A percentile compares a stretch with the other conserved stretches of the same genome.
phyloP scores from a whole-genome alignment of 2,329 filamentous ascomycete species.

The Coniella vitis region DNA sequence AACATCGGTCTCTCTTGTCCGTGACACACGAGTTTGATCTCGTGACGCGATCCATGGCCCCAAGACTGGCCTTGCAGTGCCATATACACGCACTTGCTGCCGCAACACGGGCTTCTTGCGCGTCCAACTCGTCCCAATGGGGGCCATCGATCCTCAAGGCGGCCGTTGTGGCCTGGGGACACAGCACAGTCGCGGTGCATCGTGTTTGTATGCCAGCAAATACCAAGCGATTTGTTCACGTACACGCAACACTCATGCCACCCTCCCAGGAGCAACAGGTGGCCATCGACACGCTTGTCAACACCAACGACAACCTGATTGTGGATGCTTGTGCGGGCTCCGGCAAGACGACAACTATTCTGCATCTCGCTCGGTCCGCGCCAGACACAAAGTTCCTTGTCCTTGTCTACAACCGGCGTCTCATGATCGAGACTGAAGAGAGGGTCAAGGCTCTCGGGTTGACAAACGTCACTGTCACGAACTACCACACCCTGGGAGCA shows the following conservation, averaged over 20 bases:
- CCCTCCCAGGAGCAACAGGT: constrained; percentile 13
- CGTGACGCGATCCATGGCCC: too few species aligned
- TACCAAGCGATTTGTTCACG: background rate
- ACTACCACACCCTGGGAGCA: constrained; percentile 10
- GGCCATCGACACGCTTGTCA: constrained; percentile 5
- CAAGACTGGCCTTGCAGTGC: too few species aligned
- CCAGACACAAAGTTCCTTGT: constrained; percentile 5
- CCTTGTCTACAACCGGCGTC: constrained; percentile 12
- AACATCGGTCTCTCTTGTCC: too few species aligned
- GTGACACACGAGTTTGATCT: too few species aligned
- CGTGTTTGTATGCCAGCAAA: too few species aligned
- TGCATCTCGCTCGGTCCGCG: constrained; percentile 9
- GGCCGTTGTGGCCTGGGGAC: too few species aligned
- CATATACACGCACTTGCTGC: too few species aligned
- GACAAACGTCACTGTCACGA: constrained; percentile 9
- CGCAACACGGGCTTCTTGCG: too few species aligned
- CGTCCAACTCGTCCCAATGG: too few species aligned
- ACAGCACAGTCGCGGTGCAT: too few species aligned
- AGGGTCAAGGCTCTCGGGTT: constrained; percentile 6
- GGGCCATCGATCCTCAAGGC: too few species aligned
- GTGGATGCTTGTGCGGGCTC: constrained; percentile 13
- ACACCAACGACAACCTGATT: constrained; percentile 8
- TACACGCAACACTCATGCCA: background rate
- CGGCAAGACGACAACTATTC: constrained; percentile 13
- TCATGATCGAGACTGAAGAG: constrained; percentile 12